Conservation (phyloP, 345 rosid genomes). For the Brassica rapa region DNA sequence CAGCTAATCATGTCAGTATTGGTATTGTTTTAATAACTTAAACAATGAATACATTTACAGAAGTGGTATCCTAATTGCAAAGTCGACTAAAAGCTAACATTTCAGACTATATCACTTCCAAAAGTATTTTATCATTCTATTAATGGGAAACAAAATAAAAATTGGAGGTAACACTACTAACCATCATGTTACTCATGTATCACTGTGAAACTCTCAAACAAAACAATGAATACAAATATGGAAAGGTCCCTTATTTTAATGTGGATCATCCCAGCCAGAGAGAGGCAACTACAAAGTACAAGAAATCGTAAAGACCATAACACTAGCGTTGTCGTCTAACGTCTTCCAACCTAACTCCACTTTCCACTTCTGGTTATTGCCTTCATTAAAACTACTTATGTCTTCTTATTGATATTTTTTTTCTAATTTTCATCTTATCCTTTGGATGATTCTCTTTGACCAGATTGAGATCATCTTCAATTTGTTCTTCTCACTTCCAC, state of each 20-base stretch:
- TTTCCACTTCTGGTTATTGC: constrained; percentile 32
- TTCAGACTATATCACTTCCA: neutral
- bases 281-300: constrained; percentile 24
- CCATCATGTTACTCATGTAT: neutral
- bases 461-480: constrained; percentile 18
- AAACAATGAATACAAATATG: constrained; percentile 12
- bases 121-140: neutral
- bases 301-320: constrained; percentile 35
- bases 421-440: neutral
- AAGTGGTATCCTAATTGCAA: neutral
- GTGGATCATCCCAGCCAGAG: neutral
- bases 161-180: neutral
- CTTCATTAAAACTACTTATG: constrained; percentile 22
- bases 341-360: constrained; percentile 25
- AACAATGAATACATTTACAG: no score
- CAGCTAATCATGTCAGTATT: neutral
- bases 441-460: constrained; percentile 2
- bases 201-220: neutral
- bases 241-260: neutral
- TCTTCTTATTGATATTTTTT: no score
- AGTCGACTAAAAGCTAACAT: neutral
- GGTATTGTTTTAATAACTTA: neutral
- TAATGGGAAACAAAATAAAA: no score
- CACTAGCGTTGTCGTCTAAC: constrained; percentile 21
- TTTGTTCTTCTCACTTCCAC: constrained; percentile 12